A percentile compares a stretch with the other conserved stretches of the same genome.
Evolutionary conservation across 2,329 filamentous ascomycete species (phyloP).

Genomic region (Fusarium sp.): DNA sequence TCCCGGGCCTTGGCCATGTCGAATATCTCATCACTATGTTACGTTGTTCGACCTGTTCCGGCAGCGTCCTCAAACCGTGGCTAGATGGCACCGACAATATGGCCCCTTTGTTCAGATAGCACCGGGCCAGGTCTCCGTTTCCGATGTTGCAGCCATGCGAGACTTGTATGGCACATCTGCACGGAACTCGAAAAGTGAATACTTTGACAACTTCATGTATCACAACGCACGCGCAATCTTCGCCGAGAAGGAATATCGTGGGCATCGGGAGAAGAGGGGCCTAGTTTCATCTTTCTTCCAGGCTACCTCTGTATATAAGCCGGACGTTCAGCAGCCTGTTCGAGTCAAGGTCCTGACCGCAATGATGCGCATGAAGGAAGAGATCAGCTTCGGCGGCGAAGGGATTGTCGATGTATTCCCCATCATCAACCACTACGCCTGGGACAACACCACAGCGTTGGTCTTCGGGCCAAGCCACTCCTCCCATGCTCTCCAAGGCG

Average conservation of each 20-base stretch:
- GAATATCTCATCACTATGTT: constrained; percentile 5
- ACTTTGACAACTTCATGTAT: neutral
- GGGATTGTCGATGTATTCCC: neutral
- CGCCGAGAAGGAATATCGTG: neutral
- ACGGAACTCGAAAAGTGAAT: neutral
- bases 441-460: constrained; percentile 1
- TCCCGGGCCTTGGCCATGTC: neutral
- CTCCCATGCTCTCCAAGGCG: neutral
- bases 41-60: constrained; percentile 1
- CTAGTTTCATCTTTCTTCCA: neutral
- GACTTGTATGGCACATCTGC: neutral
- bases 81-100: constrained; percentile 1
- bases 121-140: neutral
- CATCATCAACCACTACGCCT: neutral
- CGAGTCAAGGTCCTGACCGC: neutral
- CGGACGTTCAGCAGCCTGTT: neutral
- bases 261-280: neutral
- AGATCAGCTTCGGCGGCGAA: neutral
- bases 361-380: neutral
- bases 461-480: neutral
- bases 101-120: constrained; percentile 5
- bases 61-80: constrained; percentile 1
- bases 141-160: constrained; percentile 3
- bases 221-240: neutral
- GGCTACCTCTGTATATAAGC: neutral